Percentiles rank a stretch among this genome's conserved stretches.
phyloP scores from a whole-genome alignment of 441 rosid species.

The Cnidoscolus chayamansa region DNA sequence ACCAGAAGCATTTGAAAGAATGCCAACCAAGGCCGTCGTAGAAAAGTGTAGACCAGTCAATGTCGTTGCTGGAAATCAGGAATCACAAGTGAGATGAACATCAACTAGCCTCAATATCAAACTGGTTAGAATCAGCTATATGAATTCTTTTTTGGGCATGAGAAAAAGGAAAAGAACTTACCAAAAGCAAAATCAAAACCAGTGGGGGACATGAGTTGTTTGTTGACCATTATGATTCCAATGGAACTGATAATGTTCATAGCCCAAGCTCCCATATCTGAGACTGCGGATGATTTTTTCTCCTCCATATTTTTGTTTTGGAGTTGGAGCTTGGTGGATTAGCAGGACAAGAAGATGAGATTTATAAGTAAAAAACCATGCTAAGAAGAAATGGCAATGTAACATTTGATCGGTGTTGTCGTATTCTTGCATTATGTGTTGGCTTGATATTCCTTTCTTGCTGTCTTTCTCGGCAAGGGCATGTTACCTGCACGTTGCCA shows the following conservation, averaged over 20 bases:
- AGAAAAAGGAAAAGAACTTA: background rate
- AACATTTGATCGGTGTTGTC: background rate
- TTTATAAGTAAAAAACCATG: background rate
- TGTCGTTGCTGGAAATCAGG: constrained; percentile 57
- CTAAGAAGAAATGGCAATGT: background rate
- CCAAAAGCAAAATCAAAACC: constrained; percentile 37
- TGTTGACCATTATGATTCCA: constrained; percentile 83
- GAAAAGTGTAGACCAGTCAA: constrained; percentile 94
- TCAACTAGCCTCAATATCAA: too few relatives aligned
- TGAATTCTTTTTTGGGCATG: too few relatives aligned
- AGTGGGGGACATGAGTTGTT: constrained; percentile 77
- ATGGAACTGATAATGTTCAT: constrained; percentile 82
- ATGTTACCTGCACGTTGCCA: constrained; percentile 25
- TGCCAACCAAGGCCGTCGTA: constrained; percentile 78
- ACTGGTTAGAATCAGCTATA: too few relatives aligned
- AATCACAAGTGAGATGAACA: too few relatives aligned
- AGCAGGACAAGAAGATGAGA: background rate
- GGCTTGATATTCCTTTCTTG: constrained; percentile 16
- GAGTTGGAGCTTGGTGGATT: background rate
- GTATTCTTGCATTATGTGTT: background rate
- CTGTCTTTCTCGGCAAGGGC: constrained; percentile 20
- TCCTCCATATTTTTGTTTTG: constrained; percentile 15
- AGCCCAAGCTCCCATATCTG: constrained; percentile 83
- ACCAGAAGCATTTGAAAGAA: constrained; percentile 85
- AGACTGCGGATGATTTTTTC: constrained; percentile 37